Percentiles rank a stretch among this genome's conserved stretches.
Conservation (phyloP, 768 basidiomycete species). For the Mycena haematopus region DNA sequence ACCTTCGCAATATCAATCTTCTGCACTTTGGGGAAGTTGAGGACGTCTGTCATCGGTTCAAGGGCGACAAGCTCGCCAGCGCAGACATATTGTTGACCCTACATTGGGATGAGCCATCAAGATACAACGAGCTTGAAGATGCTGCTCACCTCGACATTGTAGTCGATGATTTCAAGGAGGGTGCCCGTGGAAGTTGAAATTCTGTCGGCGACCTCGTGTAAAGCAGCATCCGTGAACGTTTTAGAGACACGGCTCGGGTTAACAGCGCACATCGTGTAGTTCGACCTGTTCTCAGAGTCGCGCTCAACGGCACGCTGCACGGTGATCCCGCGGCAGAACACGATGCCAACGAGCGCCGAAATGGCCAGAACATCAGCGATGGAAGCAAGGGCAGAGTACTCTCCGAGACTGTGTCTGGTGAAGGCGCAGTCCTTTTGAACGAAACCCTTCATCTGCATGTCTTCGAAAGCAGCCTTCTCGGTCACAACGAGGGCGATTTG, state of each 20-base stretch:
- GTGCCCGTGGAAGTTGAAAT: constrained; percentile 79
- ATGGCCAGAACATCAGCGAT: constrained; percentile 97
- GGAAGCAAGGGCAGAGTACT: constrained; percentile 97
- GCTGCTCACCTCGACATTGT: constrained; percentile 80
- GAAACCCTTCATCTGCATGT: constrained; percentile 95
- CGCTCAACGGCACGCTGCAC: constrained; percentile 99
- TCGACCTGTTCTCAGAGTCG: constrained; percentile 89
- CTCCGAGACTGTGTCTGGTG: constrained; percentile 97
- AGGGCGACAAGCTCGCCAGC: constrained; percentile 95
- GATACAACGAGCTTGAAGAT: not conserved
- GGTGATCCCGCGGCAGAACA: constrained; percentile 99
- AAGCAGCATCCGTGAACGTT: constrained; percentile 92
- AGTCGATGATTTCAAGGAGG: constrained; percentile 98
- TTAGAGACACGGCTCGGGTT: constrained; percentile 95
- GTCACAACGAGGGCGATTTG: constrained; percentile 98
- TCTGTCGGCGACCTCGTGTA: constrained; percentile 96
- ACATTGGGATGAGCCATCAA: constrained; percentile 26
- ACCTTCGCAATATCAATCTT: constrained; percentile 94
- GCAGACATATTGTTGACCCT: constrained; percentile 99
- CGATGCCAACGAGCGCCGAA: constrained; percentile 94
- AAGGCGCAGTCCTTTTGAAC: constrained; percentile 93
- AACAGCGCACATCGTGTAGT: constrained; percentile 99
- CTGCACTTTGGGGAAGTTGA: constrained; percentile 95
- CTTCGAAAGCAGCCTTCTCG: constrained; percentile 98
- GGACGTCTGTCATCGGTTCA: constrained; percentile 92